These are phyloP conservation scores for Wallacemonas sp. DNA, from an alignment of 208 protist genomes.

Conservation along the genomic window DNA sequence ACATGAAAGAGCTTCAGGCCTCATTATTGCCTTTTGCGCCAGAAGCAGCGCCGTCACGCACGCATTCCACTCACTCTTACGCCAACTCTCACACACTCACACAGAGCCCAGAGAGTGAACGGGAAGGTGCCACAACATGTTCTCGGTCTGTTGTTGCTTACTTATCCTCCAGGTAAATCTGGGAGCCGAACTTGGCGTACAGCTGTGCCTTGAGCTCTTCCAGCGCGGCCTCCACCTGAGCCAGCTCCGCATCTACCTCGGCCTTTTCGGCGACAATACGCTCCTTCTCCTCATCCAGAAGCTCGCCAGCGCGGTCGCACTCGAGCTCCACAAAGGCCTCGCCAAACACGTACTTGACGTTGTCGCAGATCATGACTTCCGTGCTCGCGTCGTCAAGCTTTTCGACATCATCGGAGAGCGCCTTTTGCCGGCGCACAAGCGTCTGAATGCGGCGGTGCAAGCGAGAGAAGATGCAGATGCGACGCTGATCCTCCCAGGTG, in stretches of 20 bases:
- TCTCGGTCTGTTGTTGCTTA: conserved; percentile 23
- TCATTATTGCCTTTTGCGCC: too few relatives aligned
- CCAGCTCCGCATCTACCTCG: conserved; percentile 53
- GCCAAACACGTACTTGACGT: conserved; percentile 87
- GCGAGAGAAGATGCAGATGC: conserved; percentile 85
- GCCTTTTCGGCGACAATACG: conserved; percentile 49
- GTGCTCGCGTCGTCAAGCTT: conserved; percentile 61
- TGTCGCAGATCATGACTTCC: conserved; percentile 60
- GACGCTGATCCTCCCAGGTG: conserved; percentile 87
- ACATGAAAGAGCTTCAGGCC: too few relatives aligned
- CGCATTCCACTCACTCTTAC: too few relatives aligned
- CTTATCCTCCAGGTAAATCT: conserved; percentile 91
- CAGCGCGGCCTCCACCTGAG: conserved; percentile 45
- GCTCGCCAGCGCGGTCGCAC: conserved; percentile 51
- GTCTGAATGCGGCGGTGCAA: conserved; percentile 71
- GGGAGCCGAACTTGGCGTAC: conserved; percentile 88
- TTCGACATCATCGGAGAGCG: conserved; percentile 66
- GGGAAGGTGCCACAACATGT: too few relatives aligned
- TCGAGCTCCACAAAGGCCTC: conserved; percentile 84
- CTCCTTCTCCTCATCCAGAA: conserved; percentile 65
- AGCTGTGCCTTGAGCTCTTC: conserved; percentile 84
- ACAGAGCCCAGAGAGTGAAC: background rate
- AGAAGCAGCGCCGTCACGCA: too few relatives aligned
- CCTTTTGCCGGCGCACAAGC: conserved; percentile 41
- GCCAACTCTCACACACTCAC: too few relatives aligned